phyloP scores from a whole-genome alignment of 345 rosid species.

The Gossypium raimondii region DNA sequence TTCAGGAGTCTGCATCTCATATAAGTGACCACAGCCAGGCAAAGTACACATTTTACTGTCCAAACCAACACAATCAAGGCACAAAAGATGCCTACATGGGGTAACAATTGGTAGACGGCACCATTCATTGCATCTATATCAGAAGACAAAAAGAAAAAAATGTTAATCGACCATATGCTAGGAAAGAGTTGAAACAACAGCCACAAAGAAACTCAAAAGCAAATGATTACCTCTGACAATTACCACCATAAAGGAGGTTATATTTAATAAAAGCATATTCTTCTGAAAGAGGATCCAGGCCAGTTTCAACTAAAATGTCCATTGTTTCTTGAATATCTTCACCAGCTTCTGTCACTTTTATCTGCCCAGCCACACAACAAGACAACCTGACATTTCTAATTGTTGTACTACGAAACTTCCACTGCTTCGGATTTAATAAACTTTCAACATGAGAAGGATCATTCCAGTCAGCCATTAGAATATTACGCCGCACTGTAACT shows the following conservation, averaged over 20 bases:
- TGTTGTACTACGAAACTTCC: constrained; percentile 76
- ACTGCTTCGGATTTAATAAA: constrained; percentile 88
- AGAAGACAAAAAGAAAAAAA: constrained; percentile 7
- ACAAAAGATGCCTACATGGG: constrained; percentile 90
- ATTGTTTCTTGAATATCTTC: constrained; percentile 93
- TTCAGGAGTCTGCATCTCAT: constrained; percentile 91
- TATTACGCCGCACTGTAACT: constrained; percentile 83
- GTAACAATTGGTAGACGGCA: constrained; percentile 91
- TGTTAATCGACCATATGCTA: constrained; percentile 7
- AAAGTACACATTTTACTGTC: constrained; percentile 67
- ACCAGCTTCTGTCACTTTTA: constrained; percentile 79
- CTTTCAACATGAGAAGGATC: constrained; percentile 99
- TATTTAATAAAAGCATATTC: constrained; percentile 65
- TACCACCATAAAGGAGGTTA: constrained; percentile 73
- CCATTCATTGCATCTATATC: constrained; percentile 85
- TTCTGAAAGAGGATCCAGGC: constrained; percentile 56
- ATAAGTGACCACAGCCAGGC: constrained; percentile 67
- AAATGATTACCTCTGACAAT: constrained; percentile 64
- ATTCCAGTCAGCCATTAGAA: constrained; percentile 96
- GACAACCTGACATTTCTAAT: constrained; percentile 81
- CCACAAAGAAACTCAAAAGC: constrained; percentile 15
- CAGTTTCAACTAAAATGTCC: constrained; percentile 63
- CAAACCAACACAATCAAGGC: constrained; percentile 80
- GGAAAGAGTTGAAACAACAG: constrained; percentile 12
- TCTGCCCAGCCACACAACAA: constrained; percentile 96